Evolutionary conservation across 1,139 yeast species (phyloP), one percentile per base, ranked within the genome.

Genomic region (Yamadazyma triangularis): DNA sequence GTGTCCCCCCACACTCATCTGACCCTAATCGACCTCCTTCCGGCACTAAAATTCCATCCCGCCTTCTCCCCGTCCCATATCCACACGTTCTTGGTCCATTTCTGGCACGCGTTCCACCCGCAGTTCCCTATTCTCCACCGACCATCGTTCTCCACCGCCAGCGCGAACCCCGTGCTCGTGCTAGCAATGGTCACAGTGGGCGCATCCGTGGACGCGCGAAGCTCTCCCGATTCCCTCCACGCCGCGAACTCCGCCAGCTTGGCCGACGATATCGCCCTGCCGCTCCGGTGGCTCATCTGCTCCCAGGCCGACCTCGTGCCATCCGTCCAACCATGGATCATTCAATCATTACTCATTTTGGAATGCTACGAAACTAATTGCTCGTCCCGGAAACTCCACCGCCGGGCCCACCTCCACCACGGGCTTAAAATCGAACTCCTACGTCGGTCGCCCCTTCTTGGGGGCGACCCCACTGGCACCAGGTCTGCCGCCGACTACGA

Each of bases 401-500:
- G 81, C 45, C 54, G 91, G 26, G 81, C 84, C 0, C 79, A 75
- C 45, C 59, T 82, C 6, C 86, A 82, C 44, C 88, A 80, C 49
- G 88, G 85, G 4, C 72, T 84, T 1, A 77, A 83, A 3, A 72
- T 80, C 21, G 89, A 82, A 51, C 51, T 83, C 23, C 53, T 83
- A 25, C 58, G 88, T 38, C 63, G 89, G 44, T 75, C 80, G n/a
- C 82, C 89, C 0, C 70, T 79, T 2, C 50, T 81, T 21, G 83
- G 82, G 8, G 82, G 82, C 0, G 77, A 75, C 40, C 81, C 82
- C 8, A 7, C 9, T 6, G 9, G 20, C 20, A 9, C 6, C 8
- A 6, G 20, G 20, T 18, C 20, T 7, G 20, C n/a, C n/a, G n/a
- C n/a, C n/a, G n/a, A n/a, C n/a, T n/a, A n/a, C n/a, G n/a, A n/a